Percentiles rank a stretch among this genome's conserved stretches.
phyloP scores from a whole-genome alignment of 2,329 filamentous ascomycete genomes.

The Emergomyces africanus region DNA sequence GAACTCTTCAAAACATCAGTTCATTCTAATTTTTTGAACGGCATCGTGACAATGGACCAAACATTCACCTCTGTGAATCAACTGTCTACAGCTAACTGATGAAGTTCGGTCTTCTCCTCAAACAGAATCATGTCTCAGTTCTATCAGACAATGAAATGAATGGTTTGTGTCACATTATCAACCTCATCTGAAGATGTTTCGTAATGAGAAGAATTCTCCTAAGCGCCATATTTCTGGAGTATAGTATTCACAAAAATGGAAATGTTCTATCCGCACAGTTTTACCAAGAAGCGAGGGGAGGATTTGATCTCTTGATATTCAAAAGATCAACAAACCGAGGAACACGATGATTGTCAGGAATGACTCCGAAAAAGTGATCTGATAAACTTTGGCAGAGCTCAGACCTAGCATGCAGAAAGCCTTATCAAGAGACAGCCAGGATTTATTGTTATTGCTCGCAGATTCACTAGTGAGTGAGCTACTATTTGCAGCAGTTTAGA shows the following conservation, averaged over 20 bases:
- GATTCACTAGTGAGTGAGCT: background rate
- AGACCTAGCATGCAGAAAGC: constrained; percentile 2
- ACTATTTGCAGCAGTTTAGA: background rate
- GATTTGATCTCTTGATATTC: constrained; percentile 12
- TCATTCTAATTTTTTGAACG: background rate
- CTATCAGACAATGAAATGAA: constrained; percentile 1
- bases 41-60: constrained; percentile 1
- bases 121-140: constrained; percentile 1
- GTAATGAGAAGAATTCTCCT: too few relatives aligned
- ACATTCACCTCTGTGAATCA: constrained; percentile 5
- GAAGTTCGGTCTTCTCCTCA: background rate
- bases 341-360: constrained; percentile 14
- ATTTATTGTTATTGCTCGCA: constrained; percentile 1
- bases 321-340: constrained; percentile 16
- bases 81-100: constrained; percentile 5
- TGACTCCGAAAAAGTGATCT: constrained; percentile 10
- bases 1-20: background rate
- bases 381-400: constrained; percentile 7
- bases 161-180: background rate
- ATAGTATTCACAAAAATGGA: constrained; percentile 7
- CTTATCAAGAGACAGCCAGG: constrained; percentile 2
- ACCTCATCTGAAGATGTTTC: background rate
- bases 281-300: constrained; percentile 10
- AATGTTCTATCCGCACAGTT: constrained; percentile 9
- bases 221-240: constrained; percentile 9